Conservation (phyloP, 179 eudicot species). For the Corrigiola litoralis region DNA sequence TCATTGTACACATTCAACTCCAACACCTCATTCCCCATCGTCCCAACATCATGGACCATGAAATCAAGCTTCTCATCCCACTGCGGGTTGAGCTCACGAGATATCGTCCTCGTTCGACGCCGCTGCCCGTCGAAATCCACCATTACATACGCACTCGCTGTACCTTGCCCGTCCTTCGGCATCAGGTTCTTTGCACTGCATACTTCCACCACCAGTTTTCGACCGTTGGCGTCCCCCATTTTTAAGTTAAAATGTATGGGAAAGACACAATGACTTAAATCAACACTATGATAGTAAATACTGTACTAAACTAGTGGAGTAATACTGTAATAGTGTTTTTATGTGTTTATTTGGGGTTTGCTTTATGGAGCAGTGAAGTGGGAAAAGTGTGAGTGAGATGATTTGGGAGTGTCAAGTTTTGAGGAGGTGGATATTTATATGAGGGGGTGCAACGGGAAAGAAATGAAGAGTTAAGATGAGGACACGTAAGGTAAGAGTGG, state of each 20-base stretch:
- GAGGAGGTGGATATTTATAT: background rate
- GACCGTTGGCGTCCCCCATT: constrained; percentile 47
- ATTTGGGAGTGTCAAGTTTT: background rate
- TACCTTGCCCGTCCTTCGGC: constrained; percentile 95
- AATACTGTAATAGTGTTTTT: background rate
- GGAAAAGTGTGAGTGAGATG: background rate
- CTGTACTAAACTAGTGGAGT: background rate
- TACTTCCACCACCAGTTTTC: constrained; percentile 65
- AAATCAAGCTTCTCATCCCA: constrained; percentile 89
- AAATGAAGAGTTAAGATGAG: background rate
- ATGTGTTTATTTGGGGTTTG: too few relatives aligned
- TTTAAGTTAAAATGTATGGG: background rate
- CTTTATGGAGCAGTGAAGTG: background rate
- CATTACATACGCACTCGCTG: constrained; percentile 67
- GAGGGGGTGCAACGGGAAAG: constrained; percentile 2
- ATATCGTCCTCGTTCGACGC: constrained; percentile 58
- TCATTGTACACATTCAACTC: constrained; percentile 78
- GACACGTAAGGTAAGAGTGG: constrained; percentile 6
- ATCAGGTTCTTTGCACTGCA: constrained; percentile 76
- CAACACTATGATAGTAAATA: too few relatives aligned
- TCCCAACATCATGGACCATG: constrained; percentile 34
- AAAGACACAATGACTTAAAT: too few relatives aligned
- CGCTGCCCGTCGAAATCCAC: constrained; percentile 85
- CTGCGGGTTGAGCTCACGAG: constrained; percentile 61
- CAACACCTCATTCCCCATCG: constrained; percentile 40